Conservation (phyloP, 106 monocot genomes). For the Dactylorhiza incarnata region DNA sequence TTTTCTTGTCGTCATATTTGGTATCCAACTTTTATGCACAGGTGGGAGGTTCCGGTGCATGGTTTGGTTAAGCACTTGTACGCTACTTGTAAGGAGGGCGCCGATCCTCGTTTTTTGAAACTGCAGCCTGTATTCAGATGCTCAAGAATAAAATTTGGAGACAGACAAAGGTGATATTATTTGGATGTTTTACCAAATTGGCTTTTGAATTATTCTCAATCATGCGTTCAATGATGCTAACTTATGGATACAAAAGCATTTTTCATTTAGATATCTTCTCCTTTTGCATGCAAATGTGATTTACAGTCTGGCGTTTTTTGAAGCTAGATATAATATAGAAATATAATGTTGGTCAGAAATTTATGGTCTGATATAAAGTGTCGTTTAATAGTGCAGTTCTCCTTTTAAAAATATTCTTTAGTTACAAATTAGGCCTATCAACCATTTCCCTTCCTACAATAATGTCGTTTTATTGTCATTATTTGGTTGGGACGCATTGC, state of each 20-base stretch:
- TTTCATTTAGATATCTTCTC: neutral
- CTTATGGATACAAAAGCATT: neutral
- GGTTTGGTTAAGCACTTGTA: slow-evolving; percentile 38
- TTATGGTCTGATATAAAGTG: neutral
- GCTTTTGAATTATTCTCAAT: neutral
- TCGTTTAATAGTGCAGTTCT: neutral
- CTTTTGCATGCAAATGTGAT: neutral
- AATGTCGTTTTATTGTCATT: no score
- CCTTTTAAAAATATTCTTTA: neutral
- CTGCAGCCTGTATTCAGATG: slow-evolving; percentile 62
- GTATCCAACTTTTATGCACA: slow-evolving; percentile 10
- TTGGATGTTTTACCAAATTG: neutral
- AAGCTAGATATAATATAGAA: neutral
- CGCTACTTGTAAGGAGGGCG: slow-evolving; percentile 27
- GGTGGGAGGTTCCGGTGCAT: slow-evolving; percentile 77
- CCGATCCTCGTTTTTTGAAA: slow-evolving; percentile 75
- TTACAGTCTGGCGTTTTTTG: neutral
- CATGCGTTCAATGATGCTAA: neutral
- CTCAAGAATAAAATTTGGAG: slow-evolving; percentile 51
- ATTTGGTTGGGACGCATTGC: neutral
- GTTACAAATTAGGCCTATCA: neutral
- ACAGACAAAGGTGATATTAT: slow-evolving; percentile 50
- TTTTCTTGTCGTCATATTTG: no score
- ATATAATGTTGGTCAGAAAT: neutral
- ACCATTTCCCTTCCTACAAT: neutral